Percentiles rank a stretch among this genome's conserved stretches.
These are phyloP conservation scores for Colletotrichum cereale DNA, from an alignment of 2,329 filamentous ascomycete species.

Conservation along the genomic window DNA sequence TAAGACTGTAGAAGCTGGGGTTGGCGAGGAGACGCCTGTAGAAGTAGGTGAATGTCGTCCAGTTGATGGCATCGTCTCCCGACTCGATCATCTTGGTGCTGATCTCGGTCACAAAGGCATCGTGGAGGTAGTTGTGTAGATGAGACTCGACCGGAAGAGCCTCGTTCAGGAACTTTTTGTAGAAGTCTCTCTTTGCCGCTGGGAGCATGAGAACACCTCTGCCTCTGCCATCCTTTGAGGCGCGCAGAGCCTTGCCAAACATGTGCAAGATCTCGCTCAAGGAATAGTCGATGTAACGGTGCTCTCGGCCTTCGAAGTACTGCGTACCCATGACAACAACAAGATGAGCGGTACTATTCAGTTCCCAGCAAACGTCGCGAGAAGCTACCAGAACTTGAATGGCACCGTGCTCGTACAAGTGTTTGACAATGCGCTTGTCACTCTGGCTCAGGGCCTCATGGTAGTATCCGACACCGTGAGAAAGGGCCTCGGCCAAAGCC, in stretches of 20 bases:
- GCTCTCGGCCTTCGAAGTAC: constrained; percentile 95
- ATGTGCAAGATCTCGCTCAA: constrained; percentile 96
- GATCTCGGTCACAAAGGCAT: constrained; percentile 97
- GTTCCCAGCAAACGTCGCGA: constrained; percentile 95
- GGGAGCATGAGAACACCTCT: constrained; percentile 98
- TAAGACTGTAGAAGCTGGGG: constrained; percentile 94
- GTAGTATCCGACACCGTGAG: constrained; percentile 96
- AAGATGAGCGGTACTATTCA: constrained; percentile 88
- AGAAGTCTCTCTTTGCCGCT: constrained; percentile 94
- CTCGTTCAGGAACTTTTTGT: constrained; percentile 98
- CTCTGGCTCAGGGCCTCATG: constrained; percentile 91
- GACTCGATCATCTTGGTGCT: constrained; percentile 96
- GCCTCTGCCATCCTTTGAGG: constrained; percentile 81
- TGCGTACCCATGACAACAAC: constrained; percentile 98
- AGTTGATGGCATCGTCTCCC: constrained; percentile 96
- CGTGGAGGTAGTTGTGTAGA: constrained; percentile 89
- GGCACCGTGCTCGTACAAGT: constrained; percentile 89
- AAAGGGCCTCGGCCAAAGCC: constrained; percentile 87
- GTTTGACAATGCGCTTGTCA: constrained; percentile 93
- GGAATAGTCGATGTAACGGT: constrained; percentile 96
- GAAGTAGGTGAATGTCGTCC: constrained; percentile 98
- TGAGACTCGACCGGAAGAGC: constrained; percentile 96
- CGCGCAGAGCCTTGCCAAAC: constrained; percentile 92
- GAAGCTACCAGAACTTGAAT: constrained; percentile 84
- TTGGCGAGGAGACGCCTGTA: constrained; percentile 95